Percentiles rank a stretch among this genome's conserved stretches.
These are phyloP conservation scores for Pinus albicaulis DNA, from an alignment of 75 land plant species.

Conservation along the genomic window DNA sequence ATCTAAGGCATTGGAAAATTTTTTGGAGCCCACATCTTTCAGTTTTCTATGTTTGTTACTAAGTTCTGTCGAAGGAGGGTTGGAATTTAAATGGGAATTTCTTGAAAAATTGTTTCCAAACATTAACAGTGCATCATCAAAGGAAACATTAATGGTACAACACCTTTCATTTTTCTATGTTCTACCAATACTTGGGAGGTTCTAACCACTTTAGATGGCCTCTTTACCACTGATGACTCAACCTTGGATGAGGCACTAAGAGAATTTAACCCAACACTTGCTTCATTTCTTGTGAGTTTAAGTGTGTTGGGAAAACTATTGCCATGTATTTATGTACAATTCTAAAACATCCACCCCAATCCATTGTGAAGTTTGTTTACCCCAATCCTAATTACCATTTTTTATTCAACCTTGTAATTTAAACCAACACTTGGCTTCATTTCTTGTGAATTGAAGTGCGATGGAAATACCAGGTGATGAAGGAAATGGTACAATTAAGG, in stretches of 20 bases:
- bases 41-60: slow-evolving; percentile 60
- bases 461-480: slow-evolving; percentile 63
- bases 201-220: slow-evolving; percentile 50
- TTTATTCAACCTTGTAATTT: too few relatives aligned
- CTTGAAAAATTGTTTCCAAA: slow-evolving; percentile 45
- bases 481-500: slow-evolving; percentile 22
- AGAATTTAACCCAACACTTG: slow-evolving; percentile 63
- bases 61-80: slow-evolving; percentile 39
- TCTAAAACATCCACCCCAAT: too few relatives aligned
- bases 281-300: slow-evolving; percentile 60
- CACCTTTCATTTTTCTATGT: too few relatives aligned
- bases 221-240: slow-evolving; percentile 21
- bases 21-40: slow-evolving; percentile 60
- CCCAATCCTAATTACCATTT: too few relatives aligned
- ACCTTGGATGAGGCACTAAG: slow-evolving; percentile 15
- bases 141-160: slow-evolving; percentile 31
- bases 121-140: slow-evolving; percentile 12
- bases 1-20: slow-evolving; percentile 49
- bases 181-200: slow-evolving; percentile 31
- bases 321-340: too few relatives aligned
- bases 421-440: too few relatives aligned
- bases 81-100: slow-evolving; percentile 41
- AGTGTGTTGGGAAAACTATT: too few relatives aligned
- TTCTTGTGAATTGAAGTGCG: slow-evolving; percentile 7
- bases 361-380: too few relatives aligned